These are phyloP conservation scores for Gossypium herbaceum DNA, from an alignment of 345 rosid species.

Conservation along the genomic window DNA sequence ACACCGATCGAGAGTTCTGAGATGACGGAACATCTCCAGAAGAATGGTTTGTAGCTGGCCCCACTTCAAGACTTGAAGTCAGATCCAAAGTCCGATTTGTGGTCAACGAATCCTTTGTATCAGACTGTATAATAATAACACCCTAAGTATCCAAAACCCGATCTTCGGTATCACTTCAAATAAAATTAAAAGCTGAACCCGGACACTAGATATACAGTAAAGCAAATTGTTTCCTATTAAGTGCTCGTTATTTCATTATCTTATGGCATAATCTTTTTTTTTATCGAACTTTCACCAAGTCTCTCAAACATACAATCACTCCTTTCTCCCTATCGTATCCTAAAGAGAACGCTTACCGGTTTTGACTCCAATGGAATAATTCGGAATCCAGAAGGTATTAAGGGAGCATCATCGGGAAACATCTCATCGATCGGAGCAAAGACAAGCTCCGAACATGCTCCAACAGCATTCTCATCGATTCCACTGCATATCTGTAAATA, in stretches of 20 bases:
- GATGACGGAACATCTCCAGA: slow-evolving; percentile 49
- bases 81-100: slow-evolving; percentile 79
- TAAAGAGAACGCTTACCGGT: slow-evolving; percentile 46
- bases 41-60: slow-evolving; percentile 48
- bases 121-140: slow-evolving; percentile 43
- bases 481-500: slow-evolving; percentile 78
- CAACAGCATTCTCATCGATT: slow-evolving; percentile 85
- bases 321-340: not conserved
- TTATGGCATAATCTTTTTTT: not conserved
- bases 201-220: not conserved
- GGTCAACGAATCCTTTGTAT: slow-evolving; percentile 48
- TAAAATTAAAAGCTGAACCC: not conserved
- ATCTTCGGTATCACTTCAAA: not conserved
- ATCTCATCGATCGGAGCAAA: slow-evolving; percentile 97
- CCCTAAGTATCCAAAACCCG: not conserved
- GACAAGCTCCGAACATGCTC: slow-evolving; percentile 87
- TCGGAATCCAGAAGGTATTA: slow-evolving; percentile 96
- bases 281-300: not conserved
- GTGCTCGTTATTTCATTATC: not conserved
- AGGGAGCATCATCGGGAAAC: slow-evolving; percentile 97
- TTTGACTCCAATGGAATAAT: slow-evolving; percentile 86
- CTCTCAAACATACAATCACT: not conserved
- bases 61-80: slow-evolving; percentile 90
- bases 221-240: not conserved
- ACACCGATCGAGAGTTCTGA: slow-evolving; percentile 61